Percentiles rank a stretch among this genome's conserved stretches.
Evolutionary conservation across 495 filamentous ascomycete genomes (phyloP).

Genomic region (Endocarpon pusillum): DNA sequence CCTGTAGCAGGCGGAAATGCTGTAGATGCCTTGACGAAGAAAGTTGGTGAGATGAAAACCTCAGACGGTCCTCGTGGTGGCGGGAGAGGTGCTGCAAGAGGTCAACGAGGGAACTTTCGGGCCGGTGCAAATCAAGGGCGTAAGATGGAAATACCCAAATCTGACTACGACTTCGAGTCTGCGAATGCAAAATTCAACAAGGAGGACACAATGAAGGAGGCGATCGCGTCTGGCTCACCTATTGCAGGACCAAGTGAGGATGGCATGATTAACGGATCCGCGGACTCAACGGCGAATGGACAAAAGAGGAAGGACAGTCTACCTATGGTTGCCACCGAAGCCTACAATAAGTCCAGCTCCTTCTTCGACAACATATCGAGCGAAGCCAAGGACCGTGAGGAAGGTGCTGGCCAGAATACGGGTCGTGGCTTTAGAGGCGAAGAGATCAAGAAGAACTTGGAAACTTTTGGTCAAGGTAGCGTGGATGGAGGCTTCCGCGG

Average conservation of each 20-base stretch:
- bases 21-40: constrained; percentile 64
- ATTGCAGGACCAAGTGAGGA: constrained; percentile 32
- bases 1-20: constrained; percentile 25
- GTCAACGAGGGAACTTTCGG: constrained; percentile 34
- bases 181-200: constrained; percentile 98
- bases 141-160: constrained; percentile 72
- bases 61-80: constrained; percentile 38
- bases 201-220: constrained; percentile 82
- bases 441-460: constrained; percentile 87
- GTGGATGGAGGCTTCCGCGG: constrained; percentile 70
- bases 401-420: constrained; percentile 41
- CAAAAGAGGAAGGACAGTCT: constrained; percentile 20
- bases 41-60: constrained; percentile 75
- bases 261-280: constrained; percentile 15
- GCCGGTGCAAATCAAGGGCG: constrained; percentile 25
- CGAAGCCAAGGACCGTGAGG: constrained; percentile 79
- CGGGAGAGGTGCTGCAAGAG: constrained; percentile 36
- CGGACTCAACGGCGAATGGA: constrained; percentile 10
- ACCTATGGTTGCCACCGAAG: constrained; percentile 21
- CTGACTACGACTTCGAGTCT: constrained; percentile 84
- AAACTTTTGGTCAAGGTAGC: constrained; percentile 96
- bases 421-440: constrained; percentile 87
- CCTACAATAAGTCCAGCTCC: constrained; percentile 67
- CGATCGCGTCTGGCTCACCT: constrained; percentile 60
- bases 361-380: constrained; percentile 98